phyloP scores from a whole-genome alignment of 768 basidiomycete genomes.

The Suillus paluster region DNA sequence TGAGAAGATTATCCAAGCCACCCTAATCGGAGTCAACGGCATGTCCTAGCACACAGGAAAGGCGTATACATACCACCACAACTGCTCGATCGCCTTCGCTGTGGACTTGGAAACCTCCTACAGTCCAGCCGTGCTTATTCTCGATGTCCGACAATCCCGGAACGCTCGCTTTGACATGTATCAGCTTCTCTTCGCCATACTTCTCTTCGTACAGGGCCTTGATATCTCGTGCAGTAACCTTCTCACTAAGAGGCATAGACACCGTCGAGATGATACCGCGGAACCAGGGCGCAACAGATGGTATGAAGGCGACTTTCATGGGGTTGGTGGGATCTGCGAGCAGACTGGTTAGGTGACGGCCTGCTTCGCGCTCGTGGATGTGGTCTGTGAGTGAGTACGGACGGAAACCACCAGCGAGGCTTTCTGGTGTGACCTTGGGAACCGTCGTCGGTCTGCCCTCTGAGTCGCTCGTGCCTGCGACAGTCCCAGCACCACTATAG shows the following conservation, averaged over 20 bases:
- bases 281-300: conserved; percentile 92
- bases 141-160: conserved; percentile 78
- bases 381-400: conserved; percentile 95
- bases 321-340: conserved; percentile 38
- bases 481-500: conserved; percentile 94
- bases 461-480: conserved; percentile 62
- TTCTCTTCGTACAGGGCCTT: conserved; percentile 72
- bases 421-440: conserved; percentile 82
- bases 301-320: conserved; percentile 81
- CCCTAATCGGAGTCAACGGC: conserved; percentile 53
- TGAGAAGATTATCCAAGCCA: conserved; percentile 93
- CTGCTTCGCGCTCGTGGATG: conserved; percentile 97
- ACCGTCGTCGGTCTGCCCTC: conserved; percentile 74
- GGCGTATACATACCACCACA: conserved; percentile 73
- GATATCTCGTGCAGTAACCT: conserved; percentile 74
- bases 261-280: conserved; percentile 91
- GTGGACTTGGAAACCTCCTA: conserved; percentile 95
- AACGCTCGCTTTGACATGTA: conserved; percentile 68
- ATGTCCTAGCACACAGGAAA: conserved; percentile 7
- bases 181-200: conserved; percentile 77
- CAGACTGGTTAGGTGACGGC: conserved; percentile 75
- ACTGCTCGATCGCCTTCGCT: conserved; percentile 89
- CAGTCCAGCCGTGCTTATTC: conserved; percentile 85
- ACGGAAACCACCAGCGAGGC: conserved; percentile 73
- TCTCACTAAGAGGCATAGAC: conserved; percentile 75